Percentiles rank a stretch among this genome's conserved stretches.
These are phyloP conservation scores for Cystofilobasidium ferigula DNA, from an alignment of 768 basidiomycete species.

Conservation along the genomic window DNA sequence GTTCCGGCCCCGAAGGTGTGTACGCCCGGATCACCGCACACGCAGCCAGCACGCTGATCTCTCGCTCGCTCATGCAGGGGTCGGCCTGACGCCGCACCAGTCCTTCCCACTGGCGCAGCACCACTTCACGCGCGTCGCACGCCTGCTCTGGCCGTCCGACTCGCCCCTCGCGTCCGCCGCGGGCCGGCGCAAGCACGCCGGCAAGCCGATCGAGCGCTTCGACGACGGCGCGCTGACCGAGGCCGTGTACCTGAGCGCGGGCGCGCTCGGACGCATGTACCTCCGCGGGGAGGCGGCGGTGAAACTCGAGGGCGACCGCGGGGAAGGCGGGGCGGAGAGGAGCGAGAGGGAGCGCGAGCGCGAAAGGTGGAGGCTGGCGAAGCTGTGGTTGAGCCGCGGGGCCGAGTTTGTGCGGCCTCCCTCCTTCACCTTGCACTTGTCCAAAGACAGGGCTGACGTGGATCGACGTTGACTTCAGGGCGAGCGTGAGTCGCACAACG, in stretches of 20 bases:
- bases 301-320: neutral
- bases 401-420: conserved; percentile 27
- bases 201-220: conserved; percentile 30
- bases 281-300: conserved; percentile 77
- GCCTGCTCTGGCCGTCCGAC: conserved; percentile 79
- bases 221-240: conserved; percentile 41
- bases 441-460: neutral
- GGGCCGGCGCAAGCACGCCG: conserved; percentile 35
- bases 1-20: conserved; percentile 69
- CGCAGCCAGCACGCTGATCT: neutral
- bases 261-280: conserved; percentile 85
- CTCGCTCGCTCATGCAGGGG: conserved; percentile 33
- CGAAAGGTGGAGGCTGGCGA: conserved; percentile 46
- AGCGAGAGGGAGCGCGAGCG: conserved; percentile 45
- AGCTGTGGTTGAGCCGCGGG: conserved; percentile 90
- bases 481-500: conserved; percentile 81
- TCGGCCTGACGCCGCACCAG: conserved; percentile 62
- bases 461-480: conserved; percentile 46
- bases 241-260: conserved; percentile 70
- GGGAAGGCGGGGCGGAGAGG: neutral
- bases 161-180: conserved; percentile 39
- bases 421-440: neutral
- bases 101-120: conserved; percentile 63
- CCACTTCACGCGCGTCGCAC: conserved; percentile 76
- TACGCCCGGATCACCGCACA: too few relatives aligned